Evolutionary conservation across 1,139 yeast genomes (phyloP).

Genomic region (Chernovozyma sophiae-reginae): DNA sequence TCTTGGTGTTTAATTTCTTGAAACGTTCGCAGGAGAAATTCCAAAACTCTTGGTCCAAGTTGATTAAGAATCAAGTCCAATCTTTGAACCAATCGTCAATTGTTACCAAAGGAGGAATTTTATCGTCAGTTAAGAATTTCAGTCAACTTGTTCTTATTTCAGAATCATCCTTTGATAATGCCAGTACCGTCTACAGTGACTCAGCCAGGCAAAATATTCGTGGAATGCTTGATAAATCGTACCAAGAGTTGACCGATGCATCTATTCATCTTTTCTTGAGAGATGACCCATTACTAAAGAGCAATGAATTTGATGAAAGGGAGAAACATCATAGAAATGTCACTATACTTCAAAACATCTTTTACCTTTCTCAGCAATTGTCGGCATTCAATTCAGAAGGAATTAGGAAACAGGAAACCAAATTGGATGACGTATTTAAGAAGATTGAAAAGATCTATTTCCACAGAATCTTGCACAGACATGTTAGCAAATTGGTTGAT

Average conservation of each 20-base stretch:
- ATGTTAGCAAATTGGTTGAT: constrained; percentile 59
- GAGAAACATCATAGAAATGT: constrained; percentile 57
- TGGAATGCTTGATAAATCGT: constrained; percentile 37
- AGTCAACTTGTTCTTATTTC: constrained; percentile 31
- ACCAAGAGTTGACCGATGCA: constrained; percentile 33
- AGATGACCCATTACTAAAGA: constrained; percentile 44
- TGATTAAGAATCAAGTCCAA: constrained; percentile 52
- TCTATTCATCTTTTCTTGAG: constrained; percentile 33
- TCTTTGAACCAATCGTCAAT: constrained; percentile 48
- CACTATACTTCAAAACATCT: constrained; percentile 60
- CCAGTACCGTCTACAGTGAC: constrained; percentile 16
- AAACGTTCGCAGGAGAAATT: constrained; percentile 51
- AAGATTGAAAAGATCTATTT: constrained; percentile 41
- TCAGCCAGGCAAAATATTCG: constrained; percentile 24
- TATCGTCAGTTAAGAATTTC: constrained; percentile 32
- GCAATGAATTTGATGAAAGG: constrained; percentile 49
- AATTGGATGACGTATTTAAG: constrained; percentile 46
- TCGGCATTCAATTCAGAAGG: constrained; percentile 26
- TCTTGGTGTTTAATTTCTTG: constrained; percentile 47
- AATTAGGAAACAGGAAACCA: constrained; percentile 34
- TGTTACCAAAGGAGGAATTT: constrained; percentile 39
- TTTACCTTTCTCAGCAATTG: constrained; percentile 52
- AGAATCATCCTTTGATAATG: constrained; percentile 29
- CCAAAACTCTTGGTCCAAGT: constrained; percentile 54
- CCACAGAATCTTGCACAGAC: constrained; percentile 40